Conservation (phyloP, 176 grass and related monocot species). For the Poa pratensis region DNA sequence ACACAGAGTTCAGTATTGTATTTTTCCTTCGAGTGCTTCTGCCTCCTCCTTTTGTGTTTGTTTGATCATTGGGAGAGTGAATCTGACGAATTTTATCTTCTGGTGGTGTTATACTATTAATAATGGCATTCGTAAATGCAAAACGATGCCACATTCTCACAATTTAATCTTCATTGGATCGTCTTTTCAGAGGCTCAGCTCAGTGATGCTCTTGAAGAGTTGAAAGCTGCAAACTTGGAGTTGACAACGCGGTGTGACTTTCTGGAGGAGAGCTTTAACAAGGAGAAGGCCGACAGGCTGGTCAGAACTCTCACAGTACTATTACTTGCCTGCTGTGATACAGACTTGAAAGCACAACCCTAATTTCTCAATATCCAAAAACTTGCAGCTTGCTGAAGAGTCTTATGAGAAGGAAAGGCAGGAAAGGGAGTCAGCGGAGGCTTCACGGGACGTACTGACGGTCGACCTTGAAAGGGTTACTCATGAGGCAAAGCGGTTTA, state of each 20-base stretch:
- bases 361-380: background rate
- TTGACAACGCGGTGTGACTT: slow-evolving; percentile 44
- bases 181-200: slow-evolving; percentile 58
- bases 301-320: slow-evolving; percentile 42
- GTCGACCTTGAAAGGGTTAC: slow-evolving; percentile 74
- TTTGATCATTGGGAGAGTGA: background rate
- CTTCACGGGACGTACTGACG: slow-evolving; percentile 32
- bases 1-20: background rate
- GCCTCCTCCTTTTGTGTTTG: background rate
- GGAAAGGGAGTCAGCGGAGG: slow-evolving; percentile 56
- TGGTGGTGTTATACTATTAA: background rate
- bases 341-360: background rate
- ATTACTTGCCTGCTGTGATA: background rate
- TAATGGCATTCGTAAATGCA: background rate
- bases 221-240: slow-evolving; percentile 49
- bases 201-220: slow-evolving; percentile 52
- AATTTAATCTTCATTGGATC: background rate
- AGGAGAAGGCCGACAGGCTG: slow-evolving; percentile 62
- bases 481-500: slow-evolving; percentile 65
- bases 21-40: background rate
- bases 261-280: slow-evolving; percentile 64
- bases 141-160: background rate
- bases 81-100: background rate
- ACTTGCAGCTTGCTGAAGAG: slow-evolving; percentile 54
- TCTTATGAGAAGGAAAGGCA: slow-evolving; percentile 69